Base-by-base conservation (phyloP, 1,284 basidiomycete genomes). In the Rhodotorula sp. region DNA sequence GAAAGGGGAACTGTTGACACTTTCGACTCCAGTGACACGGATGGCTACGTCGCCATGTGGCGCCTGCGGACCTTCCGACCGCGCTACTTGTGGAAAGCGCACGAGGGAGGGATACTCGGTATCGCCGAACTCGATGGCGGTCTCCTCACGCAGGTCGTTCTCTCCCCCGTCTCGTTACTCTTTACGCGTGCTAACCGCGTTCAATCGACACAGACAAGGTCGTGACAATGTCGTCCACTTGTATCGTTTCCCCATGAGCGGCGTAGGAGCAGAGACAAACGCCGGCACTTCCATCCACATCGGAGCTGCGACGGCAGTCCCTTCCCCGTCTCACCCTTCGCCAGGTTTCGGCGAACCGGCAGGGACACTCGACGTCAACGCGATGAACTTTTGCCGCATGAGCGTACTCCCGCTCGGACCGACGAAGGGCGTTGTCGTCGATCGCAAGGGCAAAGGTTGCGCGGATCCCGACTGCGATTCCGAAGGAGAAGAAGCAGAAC, bases 381-480 rank as follows among this genome's bases (percentile, higher is more conserved):
- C 77, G 22, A 54, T 78, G 26, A 75, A 71, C 29, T 77, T 74
- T 48, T 77, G 77, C 63, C 69, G 74, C 30, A 70, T 76, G 56
- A 62, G 67, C 14, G 20, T 77, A 1, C 44, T 75, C 4, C n/a
- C 42, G 33, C 33, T 75, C 14, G 22, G n/a, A 14, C 18, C 26
- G 24, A 24, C 33, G 1, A 1, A n/a, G 49, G 54, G 4, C 0
- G 12, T 4, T 1, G 56, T 48, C 22, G 37, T 24, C 6, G 60
- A 62, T 12, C 63, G 60, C 3, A 49, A 64, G 20, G 60, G 44
- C 17, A 30, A 68, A n/a, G 72, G 37, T 42, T 12, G 37, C 14
- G 37, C 37, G 37, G 37, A 42, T 42, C 37, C 37, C 37, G 37
- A 10, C 37, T 42, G 37, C 37, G 37, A 42, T 12, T 42, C 26